phyloP scores from a whole-genome alignment of 495 filamentous ascomycete genomes.

The Cercophora scortea region DNA sequence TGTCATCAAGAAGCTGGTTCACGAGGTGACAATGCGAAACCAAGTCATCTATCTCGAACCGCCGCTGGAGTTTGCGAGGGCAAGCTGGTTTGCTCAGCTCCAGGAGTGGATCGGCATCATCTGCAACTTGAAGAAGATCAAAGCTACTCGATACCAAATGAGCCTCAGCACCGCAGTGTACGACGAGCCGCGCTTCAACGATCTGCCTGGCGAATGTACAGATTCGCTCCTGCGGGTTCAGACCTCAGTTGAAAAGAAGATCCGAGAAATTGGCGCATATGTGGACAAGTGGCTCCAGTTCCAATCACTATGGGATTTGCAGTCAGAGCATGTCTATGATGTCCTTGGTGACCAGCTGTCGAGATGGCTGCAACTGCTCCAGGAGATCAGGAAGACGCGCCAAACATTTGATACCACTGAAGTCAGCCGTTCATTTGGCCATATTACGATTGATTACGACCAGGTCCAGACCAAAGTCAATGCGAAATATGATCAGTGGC shows the following conservation, averaged over 20 bases:
- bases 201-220: conserved; percentile 76
- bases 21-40: conserved; percentile 93
- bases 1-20: conserved; percentile 59
- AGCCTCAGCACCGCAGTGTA: conserved; percentile 56
- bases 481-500: conserved; percentile 98
- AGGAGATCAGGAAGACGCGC: conserved; percentile 88
- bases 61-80: conserved; percentile 81
- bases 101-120: conserved; percentile 88
- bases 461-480: conserved; percentile 98
- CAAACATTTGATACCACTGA: conserved; percentile 95
- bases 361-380: conserved; percentile 86
- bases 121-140: conserved; percentile 85
- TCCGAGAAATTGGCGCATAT: conserved; percentile 68
- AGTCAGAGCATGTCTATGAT: conserved; percentile 89
- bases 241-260: conserved; percentile 65
- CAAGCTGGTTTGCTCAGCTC: conserved; percentile 88
- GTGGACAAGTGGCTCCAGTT: conserved; percentile 98
- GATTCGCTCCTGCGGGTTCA: conserved; percentile 72
- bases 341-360: conserved; percentile 83
- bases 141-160: conserved; percentile 92
- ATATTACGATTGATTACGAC: conserved; percentile 91
- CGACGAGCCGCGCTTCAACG: conserved; percentile 69
- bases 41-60: conserved; percentile 94
- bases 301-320: conserved; percentile 96
- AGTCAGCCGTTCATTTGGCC: conserved; percentile 81